Percentiles rank a stretch among this genome's conserved stretches.
Conservation (phyloP, 805 yeast genomes). For the Ogataea haglerorum region DNA sequence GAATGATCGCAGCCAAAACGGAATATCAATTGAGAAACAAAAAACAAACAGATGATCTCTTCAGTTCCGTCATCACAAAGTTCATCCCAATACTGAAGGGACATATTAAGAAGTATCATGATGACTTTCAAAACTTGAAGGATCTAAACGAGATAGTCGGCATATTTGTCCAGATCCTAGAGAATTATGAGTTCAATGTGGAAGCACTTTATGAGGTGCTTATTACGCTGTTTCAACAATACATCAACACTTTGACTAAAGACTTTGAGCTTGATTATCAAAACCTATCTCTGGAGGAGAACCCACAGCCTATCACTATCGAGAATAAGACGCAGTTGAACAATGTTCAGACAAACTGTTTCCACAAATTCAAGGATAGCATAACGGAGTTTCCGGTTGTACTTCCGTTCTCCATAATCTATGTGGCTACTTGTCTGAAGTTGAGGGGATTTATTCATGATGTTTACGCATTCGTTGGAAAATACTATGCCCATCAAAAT, state of each 20-base stretch:
- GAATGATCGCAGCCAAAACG: conserved; percentile 60
- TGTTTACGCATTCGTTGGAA: conserved; percentile 61
- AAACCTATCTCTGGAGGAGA: conserved; percentile 67
- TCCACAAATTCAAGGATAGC: conserved; percentile 22
- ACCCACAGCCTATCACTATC: conserved; percentile 81
- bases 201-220: conserved; percentile 60
- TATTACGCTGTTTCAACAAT: conserved; percentile 54
- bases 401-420: conserved; percentile 84
- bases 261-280: conserved; percentile 61
- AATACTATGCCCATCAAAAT: conserved; percentile 61
- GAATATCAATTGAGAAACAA: conserved; percentile 60
- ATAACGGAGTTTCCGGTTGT: conserved; percentile 51
- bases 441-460: conserved; percentile 62
- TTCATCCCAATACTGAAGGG: conserved; percentile 55
- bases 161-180: conserved; percentile 69
- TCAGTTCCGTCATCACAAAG: conserved; percentile 65
- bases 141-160: conserved; percentile 65
- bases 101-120: conserved; percentile 41
- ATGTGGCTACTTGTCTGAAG: conserved; percentile 81
- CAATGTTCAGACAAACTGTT: conserved; percentile 48
- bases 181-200: conserved; percentile 61
- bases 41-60: conserved; percentile 64
- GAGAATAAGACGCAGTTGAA: conserved; percentile 57
- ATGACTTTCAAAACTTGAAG: conserved; percentile 42
- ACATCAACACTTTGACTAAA: conserved; percentile 51